Conservation (phyloP, 1,284 basidiomycete genomes). For the Coriolopsis trogii region DNA sequence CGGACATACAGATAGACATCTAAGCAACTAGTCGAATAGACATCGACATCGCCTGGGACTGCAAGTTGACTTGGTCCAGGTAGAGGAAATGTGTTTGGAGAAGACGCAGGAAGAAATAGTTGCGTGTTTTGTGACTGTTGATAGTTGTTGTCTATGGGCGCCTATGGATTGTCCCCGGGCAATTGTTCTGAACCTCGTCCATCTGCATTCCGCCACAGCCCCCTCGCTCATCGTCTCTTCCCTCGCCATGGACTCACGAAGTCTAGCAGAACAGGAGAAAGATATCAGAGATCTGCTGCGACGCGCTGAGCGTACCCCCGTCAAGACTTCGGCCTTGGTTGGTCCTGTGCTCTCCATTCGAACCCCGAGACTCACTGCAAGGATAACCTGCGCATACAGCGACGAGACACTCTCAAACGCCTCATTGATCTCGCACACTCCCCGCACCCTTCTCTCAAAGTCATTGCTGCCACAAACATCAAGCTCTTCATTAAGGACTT, state of each 20-base stretch:
- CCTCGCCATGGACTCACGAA: conserved; percentile 26
- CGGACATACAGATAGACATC: not conserved
- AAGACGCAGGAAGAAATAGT: no score
- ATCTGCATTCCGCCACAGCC: not conserved
- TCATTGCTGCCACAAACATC: conserved; percentile 60
- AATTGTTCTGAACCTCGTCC: not conserved
- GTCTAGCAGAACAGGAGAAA: conserved; percentile 32
- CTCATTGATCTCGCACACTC: conserved; percentile 42
- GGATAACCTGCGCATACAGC: conserved; percentile 27
- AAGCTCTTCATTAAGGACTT: conserved; percentile 64
- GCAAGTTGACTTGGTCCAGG: no score
- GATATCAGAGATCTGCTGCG: conserved; percentile 34
- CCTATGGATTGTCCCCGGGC: not conserved
- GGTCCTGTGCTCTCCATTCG: conserved; percentile 6
- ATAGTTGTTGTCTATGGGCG: not conserved
- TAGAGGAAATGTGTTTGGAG: no score
- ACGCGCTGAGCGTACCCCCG: conserved; percentile 35
- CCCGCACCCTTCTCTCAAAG: conserved; percentile 46
- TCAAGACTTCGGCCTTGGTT: conserved; percentile 31
- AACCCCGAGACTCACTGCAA: not conserved
- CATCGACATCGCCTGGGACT: no score
- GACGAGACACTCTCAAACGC: conserved; percentile 38
- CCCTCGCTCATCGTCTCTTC: no score
- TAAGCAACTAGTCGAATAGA: no score
- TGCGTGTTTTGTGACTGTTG: no score